Base-by-base conservation (phyloP, 768 basidiomycete genomes). In the Boletus fagicola region DNA sequence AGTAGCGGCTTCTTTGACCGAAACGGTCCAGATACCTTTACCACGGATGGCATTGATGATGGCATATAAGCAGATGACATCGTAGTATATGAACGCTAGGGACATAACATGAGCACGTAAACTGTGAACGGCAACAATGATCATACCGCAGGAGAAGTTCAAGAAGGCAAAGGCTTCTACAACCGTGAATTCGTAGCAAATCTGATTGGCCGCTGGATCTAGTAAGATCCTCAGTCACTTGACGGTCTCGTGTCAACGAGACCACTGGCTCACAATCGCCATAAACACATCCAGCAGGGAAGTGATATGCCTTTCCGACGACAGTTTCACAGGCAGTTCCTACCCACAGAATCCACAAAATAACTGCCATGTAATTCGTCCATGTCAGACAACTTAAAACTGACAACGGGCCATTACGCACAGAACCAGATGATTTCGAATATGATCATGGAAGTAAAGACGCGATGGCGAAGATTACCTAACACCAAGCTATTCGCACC, bases 401-500 rank as follows among this genome's bases (percentile, higher is more conserved):
- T 1, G 11, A 15, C 11, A 28, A 36, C 18, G 5, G 16, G 6
- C 1, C 15, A n/a, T 47, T 10, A 69, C 65, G 44, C 31, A 71
- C 70, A 58, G 52, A 65, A 62, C 69, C 61, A 72, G 20, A 60
- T n/a, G 28, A 64, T 48, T 57, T 72, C 63, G 12, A 69, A 69
- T n/a, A 62, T 13, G 8, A 72, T 43, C 56, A 45, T 65, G 2
- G 68, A 66, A 2, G 64, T 62, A 35, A 72, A 61, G 18, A 59
- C 48, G 18, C 56, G 51, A 9, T 30, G 43, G 22, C 45, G 51
- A 36, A 42, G 28, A 16, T 35, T 44, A 31, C 61, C 59, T 48
- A 72, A 30, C 12, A 50, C n/a, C 39, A 67, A 45, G 38, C 70
- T 69, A 39, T 31, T 18, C 11, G n/a, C 33, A 38, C 20, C 12